Conservation (phyloP, 83 land plant species). For the Isoetes engelmannii region DNA sequence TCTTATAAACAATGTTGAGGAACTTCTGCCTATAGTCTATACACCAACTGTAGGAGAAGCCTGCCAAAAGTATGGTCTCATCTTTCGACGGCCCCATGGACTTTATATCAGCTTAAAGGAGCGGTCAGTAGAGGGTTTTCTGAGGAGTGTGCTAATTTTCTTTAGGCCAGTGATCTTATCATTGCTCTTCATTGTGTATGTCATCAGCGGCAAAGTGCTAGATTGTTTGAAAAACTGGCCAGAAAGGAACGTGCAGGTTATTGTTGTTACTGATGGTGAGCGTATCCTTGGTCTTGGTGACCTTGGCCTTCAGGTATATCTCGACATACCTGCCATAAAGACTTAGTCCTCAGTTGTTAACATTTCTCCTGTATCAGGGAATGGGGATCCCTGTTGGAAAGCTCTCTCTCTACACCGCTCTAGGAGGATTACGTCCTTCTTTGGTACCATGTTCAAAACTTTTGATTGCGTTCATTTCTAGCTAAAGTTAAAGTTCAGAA, state of each 20-base stretch:
- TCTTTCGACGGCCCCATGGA: slow-evolving; percentile 33
- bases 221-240: slow-evolving; percentile 37
- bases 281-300: slow-evolving; percentile 36
- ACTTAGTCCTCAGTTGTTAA: background rate
- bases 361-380: slow-evolving; percentile 38
- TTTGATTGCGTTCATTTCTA: background rate
- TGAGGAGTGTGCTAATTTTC: background rate
- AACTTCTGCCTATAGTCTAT: slow-evolving; percentile 33
- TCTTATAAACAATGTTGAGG: slow-evolving; percentile 33
- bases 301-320: slow-evolving; percentile 27
- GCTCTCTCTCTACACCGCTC: slow-evolving; percentile 74
- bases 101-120: slow-evolving; percentile 34
- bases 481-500: too few species aligned
- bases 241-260: slow-evolving; percentile 29
- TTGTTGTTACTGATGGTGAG: slow-evolving; percentile 40
- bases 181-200: background rate
- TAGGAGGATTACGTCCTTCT: slow-evolving; percentile 83
- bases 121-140: slow-evolving; percentile 9
- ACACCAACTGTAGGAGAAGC: slow-evolving; percentile 36
- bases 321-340: background rate
- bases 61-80: slow-evolving; percentile 36
- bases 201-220: slow-evolving; percentile 26
- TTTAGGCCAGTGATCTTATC: background rate
- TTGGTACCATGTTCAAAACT: slow-evolving; percentile 28
- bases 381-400: slow-evolving; percentile 97